Base-by-base conservation (phyloP, 2,329 filamentous ascomycete genomes). In the Neonectria ditissima region DNA sequence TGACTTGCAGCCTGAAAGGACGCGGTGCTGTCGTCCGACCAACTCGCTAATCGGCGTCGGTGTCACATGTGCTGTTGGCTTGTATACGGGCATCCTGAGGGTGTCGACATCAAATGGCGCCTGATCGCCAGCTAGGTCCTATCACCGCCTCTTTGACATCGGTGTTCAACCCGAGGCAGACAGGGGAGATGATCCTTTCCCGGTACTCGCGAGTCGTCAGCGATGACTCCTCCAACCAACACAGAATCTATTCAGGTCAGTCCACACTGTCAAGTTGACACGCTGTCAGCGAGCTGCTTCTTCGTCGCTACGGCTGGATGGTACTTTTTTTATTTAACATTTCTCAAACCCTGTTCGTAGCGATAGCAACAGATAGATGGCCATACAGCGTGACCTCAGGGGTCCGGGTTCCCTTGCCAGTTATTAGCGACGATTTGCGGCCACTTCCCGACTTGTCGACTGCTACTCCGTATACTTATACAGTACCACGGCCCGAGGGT, bases 341-440 rank as follows among this genome's bases (percentile, higher is more conserved):
- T 56, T 32, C 20, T 51, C 54, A 57, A 50, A 41, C 43, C 43
- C 55, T 48, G 30, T 39, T 51, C 20, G 59, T 51, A 22, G 51
- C 44, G 22, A 62, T 51, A 52, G 63, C 55, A 65, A 14, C 63
- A 62, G 28, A 53, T 65, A 70, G 57, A 66, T 65, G 48, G 24
- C 32, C 47, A 60, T 65, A 55, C 43, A 65, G 59, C 58, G 52
- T 58, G 22, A 59, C 56, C 48, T 58, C 26, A 55, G 58, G 58
- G 26, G 44, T 55, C 28, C 24, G 20, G 60, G 60, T 55, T 50
- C 60, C 55, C 47, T 43, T 39, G 60, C 16, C 28, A 22, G 51
- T 24, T 43, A 22, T 57, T 41, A 26, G 50, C 50, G 59, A 44
- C 55, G 45, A 44, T 44, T 54, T 39, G 43, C 50, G 60, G 50